Evolutionary conservation across 1,284 basidiomycete species (phyloP).

Genomic region (Heterobasidion irregulare): DNA sequence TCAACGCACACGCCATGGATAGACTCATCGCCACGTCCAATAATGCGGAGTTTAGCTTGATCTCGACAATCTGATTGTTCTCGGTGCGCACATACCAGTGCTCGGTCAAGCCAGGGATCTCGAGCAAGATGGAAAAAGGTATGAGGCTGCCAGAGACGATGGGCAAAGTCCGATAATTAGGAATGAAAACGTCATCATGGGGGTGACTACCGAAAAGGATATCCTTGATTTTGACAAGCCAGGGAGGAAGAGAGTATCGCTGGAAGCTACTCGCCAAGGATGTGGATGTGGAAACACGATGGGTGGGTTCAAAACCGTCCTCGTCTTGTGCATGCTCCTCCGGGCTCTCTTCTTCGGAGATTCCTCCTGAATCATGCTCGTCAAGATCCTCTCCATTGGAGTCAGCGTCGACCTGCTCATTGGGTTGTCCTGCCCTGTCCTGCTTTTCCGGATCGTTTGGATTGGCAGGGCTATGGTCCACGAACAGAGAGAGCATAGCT

Average conservation of each 20-base stretch:
- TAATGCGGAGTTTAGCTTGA: constrained; percentile 43
- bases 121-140: constrained; percentile 73
- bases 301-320: background rate
- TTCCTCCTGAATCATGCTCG: background rate
- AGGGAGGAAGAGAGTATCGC: constrained; percentile 9
- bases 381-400: background rate
- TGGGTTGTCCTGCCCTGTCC: too few species aligned
- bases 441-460: background rate
- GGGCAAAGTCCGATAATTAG: constrained; percentile 49
- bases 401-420: background rate
- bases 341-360: background rate
- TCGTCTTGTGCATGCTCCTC: background rate
- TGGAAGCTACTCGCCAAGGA: constrained; percentile 1
- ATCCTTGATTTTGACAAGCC: constrained; percentile 14
- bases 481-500: too few species aligned
- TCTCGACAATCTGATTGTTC: constrained; percentile 37
- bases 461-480: background rate
- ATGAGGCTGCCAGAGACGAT: constrained; percentile 66
- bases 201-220: constrained; percentile 17
- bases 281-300: background rate
- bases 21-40: constrained; percentile 58
- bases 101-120: constrained; percentile 70
- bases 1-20: constrained; percentile 60
- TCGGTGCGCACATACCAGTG: constrained; percentile 59
- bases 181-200: constrained; percentile 14